A percentile compares a stretch with the other conserved stretches of the same genome.
Evolutionary conservation across 805 yeast species (phyloP).

Genomic region (Candida coleopterorum): DNA sequence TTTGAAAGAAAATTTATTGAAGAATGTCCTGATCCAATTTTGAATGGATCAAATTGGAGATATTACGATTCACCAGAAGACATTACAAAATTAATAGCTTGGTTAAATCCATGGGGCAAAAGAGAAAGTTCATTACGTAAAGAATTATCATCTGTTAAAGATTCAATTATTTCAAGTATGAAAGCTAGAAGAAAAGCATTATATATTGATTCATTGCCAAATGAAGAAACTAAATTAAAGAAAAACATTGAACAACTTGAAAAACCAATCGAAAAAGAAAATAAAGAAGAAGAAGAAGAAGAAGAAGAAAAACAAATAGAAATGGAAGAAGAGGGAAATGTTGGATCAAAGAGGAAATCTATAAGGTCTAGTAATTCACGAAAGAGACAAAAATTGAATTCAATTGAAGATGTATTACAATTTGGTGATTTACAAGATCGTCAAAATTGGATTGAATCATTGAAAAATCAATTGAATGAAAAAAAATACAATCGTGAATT

Average conservation of each 20-base stretch:
- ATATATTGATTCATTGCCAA: slow-evolving; percentile 35
- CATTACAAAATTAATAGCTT: slow-evolving; percentile 48
- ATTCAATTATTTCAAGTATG: slow-evolving; percentile 51
- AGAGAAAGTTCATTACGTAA: slow-evolving; percentile 65
- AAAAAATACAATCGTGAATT: slow-evolving; percentile 37
- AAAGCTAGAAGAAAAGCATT: slow-evolving; percentile 54
- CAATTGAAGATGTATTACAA: slow-evolving; percentile 26
- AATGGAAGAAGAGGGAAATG: slow-evolving; percentile 24
- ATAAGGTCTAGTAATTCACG: slow-evolving; percentile 28
- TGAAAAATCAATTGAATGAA: slow-evolving; percentile 26
- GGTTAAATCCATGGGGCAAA: slow-evolving; percentile 73
- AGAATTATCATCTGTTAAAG: slow-evolving; percentile 52
- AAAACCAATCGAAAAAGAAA: slow-evolving; percentile 13
- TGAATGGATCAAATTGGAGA: slow-evolving; percentile 60
- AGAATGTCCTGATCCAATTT: slow-evolving; percentile 55
- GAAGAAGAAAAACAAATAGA: neutral
- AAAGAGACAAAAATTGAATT: slow-evolving; percentile 29
- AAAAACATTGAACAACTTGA: slow-evolving; percentile 33
- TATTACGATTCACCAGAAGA: slow-evolving; percentile 60
- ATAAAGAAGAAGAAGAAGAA: slow-evolving; percentile 20
- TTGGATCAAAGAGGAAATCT: slow-evolving; percentile 23
- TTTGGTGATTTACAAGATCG: slow-evolving; percentile 25
- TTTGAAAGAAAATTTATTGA: slow-evolving; percentile 61
- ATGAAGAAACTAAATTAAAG: slow-evolving; percentile 30
- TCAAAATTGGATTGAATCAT: slow-evolving; percentile 16